Percentiles rank a stretch among this genome's conserved stretches.
phyloP scores from a whole-genome alignment of 768 basidiomycete genomes.

The Lentinula sp. region DNA sequence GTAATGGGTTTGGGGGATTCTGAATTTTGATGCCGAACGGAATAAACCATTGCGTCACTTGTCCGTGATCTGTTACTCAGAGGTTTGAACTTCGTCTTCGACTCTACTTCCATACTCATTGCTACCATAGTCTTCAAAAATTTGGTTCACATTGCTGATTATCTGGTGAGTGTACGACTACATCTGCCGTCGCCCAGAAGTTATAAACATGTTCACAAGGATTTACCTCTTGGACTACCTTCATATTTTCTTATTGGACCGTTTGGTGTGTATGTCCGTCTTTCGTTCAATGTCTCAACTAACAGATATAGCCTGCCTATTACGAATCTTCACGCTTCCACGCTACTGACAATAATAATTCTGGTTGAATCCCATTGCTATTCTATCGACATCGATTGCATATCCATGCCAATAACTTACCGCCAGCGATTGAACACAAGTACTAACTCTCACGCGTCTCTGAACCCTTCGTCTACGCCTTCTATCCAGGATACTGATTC shows the following conservation, averaged over 20 bases:
- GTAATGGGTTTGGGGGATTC: too few species aligned
- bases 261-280: background rate
- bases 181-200: too few species aligned
- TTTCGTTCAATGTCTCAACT: background rate
- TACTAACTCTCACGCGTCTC: background rate
- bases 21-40: too few species aligned
- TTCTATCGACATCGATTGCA: background rate
- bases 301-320: background rate
- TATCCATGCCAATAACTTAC: conserved; percentile 2
- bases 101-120: background rate
- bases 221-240: too few species aligned
- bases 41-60: background rate
- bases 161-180: too few species aligned
- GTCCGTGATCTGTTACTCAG: background rate
- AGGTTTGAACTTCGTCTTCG: background rate
- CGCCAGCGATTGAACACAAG: background rate
- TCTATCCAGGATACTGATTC: conserved; percentile 47
- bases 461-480: background rate
- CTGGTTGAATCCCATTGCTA: background rate
- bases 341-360: background rate
- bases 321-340: background rate
- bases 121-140: too few species aligned
- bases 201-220: too few species aligned
- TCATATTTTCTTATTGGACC: too few species aligned
- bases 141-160: too few species aligned